Conservation (phyloP, 306 rosid genomes). For the Urtica urens region DNA sequence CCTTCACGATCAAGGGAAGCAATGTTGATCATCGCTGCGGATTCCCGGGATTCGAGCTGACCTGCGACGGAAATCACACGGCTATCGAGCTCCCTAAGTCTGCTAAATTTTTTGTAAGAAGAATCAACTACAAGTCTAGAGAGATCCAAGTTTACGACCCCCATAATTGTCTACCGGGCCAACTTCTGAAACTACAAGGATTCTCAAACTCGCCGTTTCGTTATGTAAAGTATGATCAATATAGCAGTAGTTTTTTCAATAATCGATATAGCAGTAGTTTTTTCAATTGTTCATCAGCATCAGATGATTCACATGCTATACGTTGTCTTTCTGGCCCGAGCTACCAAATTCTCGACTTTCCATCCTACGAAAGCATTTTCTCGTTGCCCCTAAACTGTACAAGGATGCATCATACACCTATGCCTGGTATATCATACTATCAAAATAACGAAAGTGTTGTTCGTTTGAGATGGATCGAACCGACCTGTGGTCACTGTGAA, state of each 20-base stretch:
- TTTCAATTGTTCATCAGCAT: too few relatives aligned
- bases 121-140: slow-evolving; percentile 22
- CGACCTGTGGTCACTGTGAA: neutral
- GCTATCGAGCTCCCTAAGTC: slow-evolving; percentile 24
- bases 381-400: neutral
- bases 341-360: too few relatives aligned
- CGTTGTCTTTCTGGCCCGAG: too few relatives aligned
- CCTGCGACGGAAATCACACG: slow-evolving; percentile 13
- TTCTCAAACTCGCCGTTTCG: slow-evolving; percentile 17
- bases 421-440: neutral
- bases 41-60: slow-evolving; percentile 28
- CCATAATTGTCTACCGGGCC: slow-evolving; percentile 2
- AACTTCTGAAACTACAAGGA: neutral
- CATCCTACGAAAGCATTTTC: too few relatives aligned
- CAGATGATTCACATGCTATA: too few relatives aligned
- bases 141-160: slow-evolving; percentile 13
- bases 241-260: too few relatives aligned
- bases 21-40: slow-evolving; percentile 13
- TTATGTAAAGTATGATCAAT: too few relatives aligned
- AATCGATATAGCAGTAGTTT: too few relatives aligned
- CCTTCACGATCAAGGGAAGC: slow-evolving; percentile 18
- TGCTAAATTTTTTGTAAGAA: slow-evolving; percentile 16
- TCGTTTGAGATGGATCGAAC: neutral
- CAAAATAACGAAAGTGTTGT: neutral
- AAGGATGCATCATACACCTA: neutral